Evolutionary conservation across 345 rosid species (phyloP), one percentile per base, ranked within the genome.

Genomic region (Carallia brachiata): DNA sequence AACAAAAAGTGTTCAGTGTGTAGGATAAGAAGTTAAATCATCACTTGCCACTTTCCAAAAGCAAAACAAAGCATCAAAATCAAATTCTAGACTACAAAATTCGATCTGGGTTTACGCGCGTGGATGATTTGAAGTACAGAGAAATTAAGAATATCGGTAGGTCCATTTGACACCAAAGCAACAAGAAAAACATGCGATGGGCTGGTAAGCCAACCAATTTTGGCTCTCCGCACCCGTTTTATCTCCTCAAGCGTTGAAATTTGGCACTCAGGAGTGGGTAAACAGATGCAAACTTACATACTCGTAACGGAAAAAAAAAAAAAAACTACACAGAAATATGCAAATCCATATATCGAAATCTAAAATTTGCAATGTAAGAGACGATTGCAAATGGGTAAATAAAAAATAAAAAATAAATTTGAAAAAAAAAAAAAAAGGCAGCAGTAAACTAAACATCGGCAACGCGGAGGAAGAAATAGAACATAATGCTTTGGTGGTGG

Each of bases 81-180:
- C 50, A 1, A 44, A 44, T 10, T 44, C 50, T 3, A 12, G 12
- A 15, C 12, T 2, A 44, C 12, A 15, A 10, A 12, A 44, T 44
- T 12, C 17, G 16, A 44, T 44, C 50, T 12, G 50, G 50, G 50
- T 44, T 44, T 44, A 44, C 50, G 50, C 12, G 50, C 1, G 4
- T 12, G 17, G 16, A 10, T 44, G 1, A 15, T 3, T 12, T 12
- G 16, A 0, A 10, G 6, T 19, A 10, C 13, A 2, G 7, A 32
- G 2, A 1, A 17, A 53, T 56, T 28, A 19, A 19, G 27, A 67
- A 66, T 86, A 23, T 88, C 31, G 88, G 82, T 55, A 59, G 75
- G 83, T 80, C 80, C 83, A 86, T 88, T 88, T 83, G 89, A 86
- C 85, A 4, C 84, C 84, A 86, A 61, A 31, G 86, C 89, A 75